Base-by-base conservation (phyloP, 2,329 filamentous ascomycete genomes). In the Saccharata proteae region DNA sequence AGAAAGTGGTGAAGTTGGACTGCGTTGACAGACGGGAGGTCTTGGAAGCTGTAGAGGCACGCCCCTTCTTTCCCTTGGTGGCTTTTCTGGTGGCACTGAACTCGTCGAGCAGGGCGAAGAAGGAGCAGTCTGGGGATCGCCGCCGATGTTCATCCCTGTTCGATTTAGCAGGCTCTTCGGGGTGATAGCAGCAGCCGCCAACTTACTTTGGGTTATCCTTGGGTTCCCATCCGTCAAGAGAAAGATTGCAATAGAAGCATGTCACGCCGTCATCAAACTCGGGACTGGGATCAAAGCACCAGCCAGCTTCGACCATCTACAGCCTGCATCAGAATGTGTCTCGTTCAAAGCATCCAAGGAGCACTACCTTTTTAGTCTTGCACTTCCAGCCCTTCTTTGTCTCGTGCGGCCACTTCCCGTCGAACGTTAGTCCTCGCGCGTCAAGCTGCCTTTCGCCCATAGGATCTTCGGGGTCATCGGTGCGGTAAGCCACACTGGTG, bases 181-280 rank as follows among this genome's bases (percentile, higher is more conserved):
- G 7, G 9, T n/a, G 17, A 3, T 3, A 22, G 2, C 18, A 4
- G 21, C 13, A 12, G 10, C 10, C 9, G 4, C 13, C 4, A 5
- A 50, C 79, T 58, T 54, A 85, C 76, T 80, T 71, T 38, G 90
- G 90, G 50, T 93, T 83, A 53, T 98, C 90, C 37, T 78, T 77
- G 2, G 80, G 78, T 50, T 96, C 90, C 90, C 92, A 98, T 5
- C 85, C 85, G 54, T 96, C 88, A 8, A 98, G 69, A 8, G 80
- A 84, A 11, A 96, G 61, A 35, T 80, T 74, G 60, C 90, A 98
- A 58, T 96, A 94, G 16, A 81, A 70, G 52, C 90, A 98, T 8
- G 80, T 90, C 7, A 83, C 82, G 60, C 88, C 82, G 54, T 98
- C 90, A 41, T 90, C 78, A 9, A 77, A 83, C 25, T 88, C 84